Base-by-base conservation (phyloP, 306 rosid genomes). In the Argentina anserina region DNA sequence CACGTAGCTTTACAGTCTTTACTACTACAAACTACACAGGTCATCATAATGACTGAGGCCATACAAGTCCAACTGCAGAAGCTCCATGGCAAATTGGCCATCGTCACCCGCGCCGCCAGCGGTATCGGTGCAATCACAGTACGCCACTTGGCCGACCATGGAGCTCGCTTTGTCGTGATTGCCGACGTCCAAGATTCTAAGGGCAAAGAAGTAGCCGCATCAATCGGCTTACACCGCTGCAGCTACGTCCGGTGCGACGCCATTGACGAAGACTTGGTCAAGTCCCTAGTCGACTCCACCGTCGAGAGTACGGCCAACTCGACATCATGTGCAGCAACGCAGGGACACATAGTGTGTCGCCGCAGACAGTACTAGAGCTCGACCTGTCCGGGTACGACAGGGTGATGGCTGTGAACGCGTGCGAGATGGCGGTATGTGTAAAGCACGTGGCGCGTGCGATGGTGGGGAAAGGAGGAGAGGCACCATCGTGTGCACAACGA, bases 401-500 rank as follows among this genome's bases (percentile, higher is more conserved):
- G 29, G 11, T 49, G 31, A 49, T 74, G 29, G 64, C 72, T 0
- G 64, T 50, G 13, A 74, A 74, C 20, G 62, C 29, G 2, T 34
- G 63, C 0, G 77, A 63, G 26, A 63, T 36, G 50, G 77, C 71
- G 10, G 64, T 70, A 12, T 46, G 77, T 20, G 73, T 59, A 17
- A 76, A 76, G 60, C 56, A 76, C n/a, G 75, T 70, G 20, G 65
- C 75, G 0, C 45, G 52, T 4, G 43, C 58, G 31, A 76, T 69
- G 80, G 28, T 69, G 2, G 61, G 53, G 21, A 21, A 9, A 18
- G 33, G 8, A 3, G 75, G 43, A 58, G 8, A 4, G 76, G 76
- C 4, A 59, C 85, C 64, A 85, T 87, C 4, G 75, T 85, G 25
- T 89, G 90, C 80, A 85, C 84, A 1, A 85, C 69, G 3, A 89